Evolutionary conservation across 495 filamentous ascomycete species (phyloP).

Genomic region (Neurospora sp.): DNA sequence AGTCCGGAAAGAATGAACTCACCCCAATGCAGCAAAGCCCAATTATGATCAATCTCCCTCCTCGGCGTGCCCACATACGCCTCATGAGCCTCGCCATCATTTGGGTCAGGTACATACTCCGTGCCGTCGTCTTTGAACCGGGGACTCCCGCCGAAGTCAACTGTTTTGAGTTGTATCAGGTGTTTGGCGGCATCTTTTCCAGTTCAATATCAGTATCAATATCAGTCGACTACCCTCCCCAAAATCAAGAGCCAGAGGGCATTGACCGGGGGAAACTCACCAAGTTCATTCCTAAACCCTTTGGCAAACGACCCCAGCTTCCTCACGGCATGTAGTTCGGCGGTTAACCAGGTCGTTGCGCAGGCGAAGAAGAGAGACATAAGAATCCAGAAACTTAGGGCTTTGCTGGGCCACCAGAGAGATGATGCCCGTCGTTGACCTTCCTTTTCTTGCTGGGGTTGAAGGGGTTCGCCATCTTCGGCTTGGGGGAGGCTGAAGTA

Average conservation of each 20-base stretch:
- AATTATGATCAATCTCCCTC: constrained; percentile 2
- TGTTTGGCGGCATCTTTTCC: constrained; percentile 1
- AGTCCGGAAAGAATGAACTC: neutral
- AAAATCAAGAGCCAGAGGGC: too few species aligned
- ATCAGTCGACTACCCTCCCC: too few species aligned
- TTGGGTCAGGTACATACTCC: neutral
- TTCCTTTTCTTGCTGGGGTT: neutral
- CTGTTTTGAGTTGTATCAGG: neutral
- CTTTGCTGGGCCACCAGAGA: neutral
- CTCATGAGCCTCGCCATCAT: neutral
- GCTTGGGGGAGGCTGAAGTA: constrained; percentile 2
- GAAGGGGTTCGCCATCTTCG: neutral
- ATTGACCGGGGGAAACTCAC: neutral
- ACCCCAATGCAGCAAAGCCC: constrained; percentile 4
- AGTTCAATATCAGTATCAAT: too few species aligned
- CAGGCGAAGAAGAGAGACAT: constrained; percentile 2
- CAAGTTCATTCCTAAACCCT: constrained; percentile 1
- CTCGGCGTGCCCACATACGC: neutral
- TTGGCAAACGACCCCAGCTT: neutral
- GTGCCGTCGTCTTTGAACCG: neutral
- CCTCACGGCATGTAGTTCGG: neutral
- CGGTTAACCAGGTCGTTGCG: constrained; percentile 1
- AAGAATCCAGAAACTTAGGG: neutral
- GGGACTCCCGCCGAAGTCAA: neutral
- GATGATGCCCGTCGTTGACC: neutral